Percentiles rank a stretch among this genome's conserved stretches.
Evolutionary conservation across 2,329 filamentous ascomycete species (phyloP).

Genomic region (Sporothrix phasma): DNA sequence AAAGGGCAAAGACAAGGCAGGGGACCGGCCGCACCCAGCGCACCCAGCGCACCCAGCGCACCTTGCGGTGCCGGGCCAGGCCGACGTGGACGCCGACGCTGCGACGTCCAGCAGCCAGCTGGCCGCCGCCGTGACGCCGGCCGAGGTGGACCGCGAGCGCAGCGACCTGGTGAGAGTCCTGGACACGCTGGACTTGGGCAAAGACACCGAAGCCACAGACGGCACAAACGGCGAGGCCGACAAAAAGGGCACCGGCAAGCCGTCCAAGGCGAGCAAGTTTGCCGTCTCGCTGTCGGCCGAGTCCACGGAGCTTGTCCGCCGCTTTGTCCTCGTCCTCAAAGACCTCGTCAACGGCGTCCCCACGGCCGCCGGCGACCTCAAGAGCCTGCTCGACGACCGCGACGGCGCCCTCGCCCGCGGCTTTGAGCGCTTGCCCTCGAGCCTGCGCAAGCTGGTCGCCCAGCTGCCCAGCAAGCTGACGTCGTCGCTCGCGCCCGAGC

Average conservation of each 20-base stretch:
- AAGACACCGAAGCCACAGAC: background rate
- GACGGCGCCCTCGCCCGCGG: conserved; percentile 49
- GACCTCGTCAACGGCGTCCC: conserved; percentile 88
- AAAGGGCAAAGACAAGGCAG: background rate
- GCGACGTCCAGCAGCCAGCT: background rate
- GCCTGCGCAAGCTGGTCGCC: conserved; percentile 78
- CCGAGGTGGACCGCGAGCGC: conserved; percentile 39
- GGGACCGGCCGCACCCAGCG: conserved; percentile 27
- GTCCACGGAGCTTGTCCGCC: conserved; percentile 67
- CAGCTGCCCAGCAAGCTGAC: conserved; percentile 76
- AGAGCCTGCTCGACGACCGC: conserved; percentile 47
- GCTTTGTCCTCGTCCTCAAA: conserved; percentile 84
- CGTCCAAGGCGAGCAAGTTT: conserved; percentile 1
- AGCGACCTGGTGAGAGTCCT: conserved; percentile 74
- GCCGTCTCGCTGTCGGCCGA: conserved; percentile 78
- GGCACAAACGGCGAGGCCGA: background rate
- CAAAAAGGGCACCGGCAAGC: background rate
- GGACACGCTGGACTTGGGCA: conserved; percentile 72
- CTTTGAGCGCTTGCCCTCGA: conserved; percentile 61
- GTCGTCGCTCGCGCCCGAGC: conserved; percentile 63
- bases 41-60: conserved; percentile 30
- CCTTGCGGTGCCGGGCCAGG: conserved; percentile 26
- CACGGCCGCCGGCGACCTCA: conserved; percentile 87
- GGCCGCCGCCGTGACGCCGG: conserved; percentile 17
- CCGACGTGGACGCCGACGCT: conserved; percentile 28